These are phyloP conservation scores for Trichosanthes cucumerina DNA, from an alignment of 306 rosid species.

Conservation along the genomic window DNA sequence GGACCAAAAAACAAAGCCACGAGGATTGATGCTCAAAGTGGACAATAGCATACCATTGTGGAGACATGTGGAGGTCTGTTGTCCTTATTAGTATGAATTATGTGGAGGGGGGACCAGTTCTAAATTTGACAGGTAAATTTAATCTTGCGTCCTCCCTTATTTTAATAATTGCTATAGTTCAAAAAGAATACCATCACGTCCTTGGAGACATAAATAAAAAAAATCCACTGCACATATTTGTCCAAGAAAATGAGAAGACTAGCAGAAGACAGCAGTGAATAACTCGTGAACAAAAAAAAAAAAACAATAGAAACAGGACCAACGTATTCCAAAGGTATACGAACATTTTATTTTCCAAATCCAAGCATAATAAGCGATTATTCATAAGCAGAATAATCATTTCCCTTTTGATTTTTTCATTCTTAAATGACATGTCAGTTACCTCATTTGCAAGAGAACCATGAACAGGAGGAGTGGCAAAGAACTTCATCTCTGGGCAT, in stretches of 20 bases:
- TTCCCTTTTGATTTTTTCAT: neutral
- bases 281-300: neutral
- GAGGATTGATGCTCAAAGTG: too few species aligned
- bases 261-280: neutral
- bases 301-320: neutral
- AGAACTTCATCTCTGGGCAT: conserved; percentile 82
- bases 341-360: neutral
- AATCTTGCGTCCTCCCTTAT: neutral
- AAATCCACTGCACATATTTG: neutral
- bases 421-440: neutral
- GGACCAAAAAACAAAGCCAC: too few species aligned
- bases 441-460: conserved; percentile 96
- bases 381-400: neutral
- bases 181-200: neutral
- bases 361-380: neutral
- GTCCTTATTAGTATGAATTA: neutral
- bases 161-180: neutral
- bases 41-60: too few species aligned
- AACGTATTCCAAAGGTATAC: neutral
- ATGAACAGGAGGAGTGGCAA: conserved; percentile 82
- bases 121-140: neutral
- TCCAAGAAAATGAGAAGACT: neutral
- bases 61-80: too few species aligned
- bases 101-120: neutral
- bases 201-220: neutral